Evolutionary conservation across 139 green algal species (phyloP), one percentile per base, ranked within the genome.

Genomic region (Desmodesmus armatus): DNA sequence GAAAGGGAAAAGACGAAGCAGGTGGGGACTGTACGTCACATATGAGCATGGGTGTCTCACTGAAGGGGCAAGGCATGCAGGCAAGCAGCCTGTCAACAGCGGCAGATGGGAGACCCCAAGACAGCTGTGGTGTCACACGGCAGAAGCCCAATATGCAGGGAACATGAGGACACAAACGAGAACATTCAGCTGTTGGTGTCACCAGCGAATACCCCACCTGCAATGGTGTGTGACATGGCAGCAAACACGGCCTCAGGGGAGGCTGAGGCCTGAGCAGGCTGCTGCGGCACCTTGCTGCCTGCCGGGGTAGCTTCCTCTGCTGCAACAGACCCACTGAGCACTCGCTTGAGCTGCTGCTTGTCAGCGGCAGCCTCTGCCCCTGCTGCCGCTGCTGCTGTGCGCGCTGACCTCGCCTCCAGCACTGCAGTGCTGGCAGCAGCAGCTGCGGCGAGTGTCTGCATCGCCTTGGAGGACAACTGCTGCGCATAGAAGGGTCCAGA

Each of bases 221-320:
- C 78, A 47, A 84, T 84, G 62, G 78, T 84, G 62, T 84, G 29
- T 5, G 55, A 55, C 41, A 84, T 25, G 15, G 31, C 63, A 29
- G 25, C 37, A 11, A 65, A 40, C 27, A 84, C 63, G 21, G 62
- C 80, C 13, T 79, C 47, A 39, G 66, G 65, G 0, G 80, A 70
- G 17, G 78, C 39, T 43, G 72, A 43, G 23, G 63, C 58, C 23
- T 19, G 13, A 44, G 23, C 27, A 21, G 27, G 27, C 25, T 29
- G 76, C 31, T 67, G n/a, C 19, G 19, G 73, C 47, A 43, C 41
- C 73, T 81, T 65, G n/a, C 73, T 67, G 73, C 73, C 72, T 44
- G 29, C 43, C 41, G 47, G 29, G 40, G 44, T 41, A 29, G 1
- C 23, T n/a, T 29, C 49, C 3, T 2, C 31, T 33, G 35, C 27